These are phyloP conservation scores for Diutina ranongensis DNA, from an alignment of 1,139 yeast genomes.

Conservation along the genomic window DNA sequence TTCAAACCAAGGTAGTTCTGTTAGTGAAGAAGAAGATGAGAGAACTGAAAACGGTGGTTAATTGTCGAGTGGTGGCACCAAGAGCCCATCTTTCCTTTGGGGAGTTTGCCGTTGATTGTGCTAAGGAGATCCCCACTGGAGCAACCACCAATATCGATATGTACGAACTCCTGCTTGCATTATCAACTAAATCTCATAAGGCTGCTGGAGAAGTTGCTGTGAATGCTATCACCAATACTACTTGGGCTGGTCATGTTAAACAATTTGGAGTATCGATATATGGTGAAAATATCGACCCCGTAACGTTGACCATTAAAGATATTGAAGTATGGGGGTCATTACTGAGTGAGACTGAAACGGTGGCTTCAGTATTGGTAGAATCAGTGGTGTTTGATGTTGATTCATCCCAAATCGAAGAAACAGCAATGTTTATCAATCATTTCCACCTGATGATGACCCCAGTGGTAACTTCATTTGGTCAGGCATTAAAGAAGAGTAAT, in stretches of 20 bases:
- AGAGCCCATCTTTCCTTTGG: background rate
- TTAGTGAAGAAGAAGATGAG: conserved; percentile 21
- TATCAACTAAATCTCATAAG: background rate
- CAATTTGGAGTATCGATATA: conserved; percentile 16
- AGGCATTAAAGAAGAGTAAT: background rate
- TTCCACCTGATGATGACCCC: conserved; percentile 9
- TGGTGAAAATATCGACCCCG: conserved; percentile 12
- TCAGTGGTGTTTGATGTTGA: conserved; percentile 8
- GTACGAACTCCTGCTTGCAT: background rate
- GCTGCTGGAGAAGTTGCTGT: background rate
- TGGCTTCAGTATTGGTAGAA: background rate
- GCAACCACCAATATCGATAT: background rate
- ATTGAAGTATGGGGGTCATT: conserved; percentile 33
- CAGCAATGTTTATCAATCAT: conserved; percentile 18
- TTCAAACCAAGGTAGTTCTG: conserved; percentile 51
- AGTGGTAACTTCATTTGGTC: conserved; percentile 9
- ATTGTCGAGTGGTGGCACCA: background rate
- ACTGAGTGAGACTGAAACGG: conserved; percentile 9
- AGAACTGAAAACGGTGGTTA: background rate
- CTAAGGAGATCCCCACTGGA: background rate
- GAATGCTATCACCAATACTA: conserved; percentile 9
- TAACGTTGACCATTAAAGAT: conserved; percentile 16
- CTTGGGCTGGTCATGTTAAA: conserved; percentile 24
- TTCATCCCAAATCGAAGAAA: conserved; percentile 26
- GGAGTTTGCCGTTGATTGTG: background rate